Base-by-base conservation (phyloP, 208 protist genomes). In the Crithidia fasciculata region DNA sequence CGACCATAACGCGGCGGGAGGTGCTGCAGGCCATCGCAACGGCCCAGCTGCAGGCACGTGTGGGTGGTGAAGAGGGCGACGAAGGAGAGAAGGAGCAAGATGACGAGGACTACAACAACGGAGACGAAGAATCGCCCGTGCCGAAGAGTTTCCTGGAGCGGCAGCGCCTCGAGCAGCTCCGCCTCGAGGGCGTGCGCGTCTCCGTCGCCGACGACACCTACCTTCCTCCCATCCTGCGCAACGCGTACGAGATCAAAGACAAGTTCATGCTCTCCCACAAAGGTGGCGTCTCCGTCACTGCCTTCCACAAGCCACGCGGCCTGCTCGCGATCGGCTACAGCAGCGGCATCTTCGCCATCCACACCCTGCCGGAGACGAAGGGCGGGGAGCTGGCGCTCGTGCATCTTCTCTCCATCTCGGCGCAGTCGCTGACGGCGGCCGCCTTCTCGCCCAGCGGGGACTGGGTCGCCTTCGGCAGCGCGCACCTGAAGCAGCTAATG, bases 321-420 rank as follows among this genome's bases (percentile, higher is more conserved):
- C 88, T 98, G 58, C 74, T 97, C 39, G 89, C 91, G 16, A 85
- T 96, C 63, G 95, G 95, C 49, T 97, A 96, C 82, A 95, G 87
- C 74, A 96, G 85, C 72, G 95, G 95, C 54, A 93, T 95, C 77
- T 97, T 98, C 69, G 93, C 92, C 16, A 89, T 98, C 55, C 92
- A 97, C 76, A 81, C 87, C 9, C 67, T 95, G 12, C 70, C 63
- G 36, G 66, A 60, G 62, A 56, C 56, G 15, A 76, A 81, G 43
- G 69, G 72, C 12, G 78, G 65, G 45, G 71, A 86, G 61, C 71
- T 96, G 19, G 63, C 82, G 1, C 78, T 95, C 15, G 80, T 97
- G 37, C 95, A 98, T 62, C 76, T 96, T 18, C 87, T 98, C 47
- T 97, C 93, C 61, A 96, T 98, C 79, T 97, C 95, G 40, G 89